These are phyloP conservation scores for Apiospora malaysiana DNA, from an alignment of 2,329 filamentous ascomycete genomes.

Conservation along the genomic window DNA sequence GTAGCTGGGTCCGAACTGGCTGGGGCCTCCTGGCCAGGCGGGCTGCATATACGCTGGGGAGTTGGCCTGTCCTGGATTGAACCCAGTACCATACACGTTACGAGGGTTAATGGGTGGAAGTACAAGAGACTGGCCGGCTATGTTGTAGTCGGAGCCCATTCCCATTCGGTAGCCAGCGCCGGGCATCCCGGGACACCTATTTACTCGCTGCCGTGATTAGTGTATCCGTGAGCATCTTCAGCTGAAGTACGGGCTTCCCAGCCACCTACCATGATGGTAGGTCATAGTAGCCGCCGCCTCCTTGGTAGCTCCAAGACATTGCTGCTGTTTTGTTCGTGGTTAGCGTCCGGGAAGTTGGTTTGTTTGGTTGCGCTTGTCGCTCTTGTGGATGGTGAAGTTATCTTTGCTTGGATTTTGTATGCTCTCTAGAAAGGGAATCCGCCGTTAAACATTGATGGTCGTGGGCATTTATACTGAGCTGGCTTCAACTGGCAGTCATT, in stretches of 20 bases:
- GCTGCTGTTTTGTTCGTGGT: not conserved
- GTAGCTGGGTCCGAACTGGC: no score
- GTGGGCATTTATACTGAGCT: not conserved
- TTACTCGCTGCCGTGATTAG: not conserved
- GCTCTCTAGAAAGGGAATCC: not conserved
- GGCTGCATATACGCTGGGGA: no score
- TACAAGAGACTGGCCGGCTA: no score
- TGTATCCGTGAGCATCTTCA: not conserved
- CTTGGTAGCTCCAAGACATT: not conserved
- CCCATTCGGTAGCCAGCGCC: no score
- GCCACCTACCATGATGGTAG: not conserved
- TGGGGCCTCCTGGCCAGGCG: no score
- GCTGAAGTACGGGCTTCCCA: fast-evolving
- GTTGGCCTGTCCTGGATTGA: no score
- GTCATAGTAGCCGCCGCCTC: not conserved
- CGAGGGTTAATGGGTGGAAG: no score
- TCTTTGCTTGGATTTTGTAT: not conserved
- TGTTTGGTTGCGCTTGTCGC: not conserved
- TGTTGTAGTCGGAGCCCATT: no score
- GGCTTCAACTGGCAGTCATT: no score
- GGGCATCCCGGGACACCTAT: no score
- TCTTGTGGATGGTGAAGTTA: not conserved
- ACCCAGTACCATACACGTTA: no score
- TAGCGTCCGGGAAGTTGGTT: not conserved
- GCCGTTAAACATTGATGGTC: not conserved